Base-by-base conservation (phyloP, 1,284 basidiomycete species). In the Mycena sp. region DNA sequence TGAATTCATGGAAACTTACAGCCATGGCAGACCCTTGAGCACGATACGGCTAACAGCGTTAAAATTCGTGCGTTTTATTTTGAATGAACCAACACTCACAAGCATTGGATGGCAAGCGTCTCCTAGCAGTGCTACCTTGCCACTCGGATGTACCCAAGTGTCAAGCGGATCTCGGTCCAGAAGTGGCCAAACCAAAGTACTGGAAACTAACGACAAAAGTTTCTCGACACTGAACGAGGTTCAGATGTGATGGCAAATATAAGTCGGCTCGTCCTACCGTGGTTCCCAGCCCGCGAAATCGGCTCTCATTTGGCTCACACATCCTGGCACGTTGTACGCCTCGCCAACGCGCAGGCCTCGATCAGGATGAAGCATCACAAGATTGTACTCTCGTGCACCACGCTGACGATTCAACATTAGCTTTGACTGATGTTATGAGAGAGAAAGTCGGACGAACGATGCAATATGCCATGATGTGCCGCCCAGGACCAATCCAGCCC, bases 71-170 rank as follows among this genome's bases (percentile, higher is more conserved):
- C 9, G 40, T 50, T 7, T 12, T 1, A 19, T 40, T 2, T 32
- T 32, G 9, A 37, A 56, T 19, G 11, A 14, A 25, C n/a, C n/a
- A n/a, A 26, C 21, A 59, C 58, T 35, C 17, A 60, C 63, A 67
- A 89, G 80, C 88, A 89, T 90, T 1, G 89, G 87, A 68, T 89
- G 87, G 55, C 84, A 86, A 0, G 86, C 78, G 65, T 87, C 86
- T 0, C 86, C 86, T 1, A 87, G 74, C 17, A 87, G 70, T n/a
- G 75, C 81, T 2, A 87, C 75, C 45, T 76, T 81, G 4, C 80
- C 81, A 11, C 76, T 74, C 23, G 72, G 70, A 69, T 87, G 85
- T 11, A 87, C 67, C 86, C 87, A 87, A 0, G 76, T 81, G 2
- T 75, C 70, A 32, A 86, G 64, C 10, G 76, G 74, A 11, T 68